These are phyloP conservation scores for Physaria fendleri DNA, from an alignment of 345 rosid species.

Conservation along the genomic window DNA sequence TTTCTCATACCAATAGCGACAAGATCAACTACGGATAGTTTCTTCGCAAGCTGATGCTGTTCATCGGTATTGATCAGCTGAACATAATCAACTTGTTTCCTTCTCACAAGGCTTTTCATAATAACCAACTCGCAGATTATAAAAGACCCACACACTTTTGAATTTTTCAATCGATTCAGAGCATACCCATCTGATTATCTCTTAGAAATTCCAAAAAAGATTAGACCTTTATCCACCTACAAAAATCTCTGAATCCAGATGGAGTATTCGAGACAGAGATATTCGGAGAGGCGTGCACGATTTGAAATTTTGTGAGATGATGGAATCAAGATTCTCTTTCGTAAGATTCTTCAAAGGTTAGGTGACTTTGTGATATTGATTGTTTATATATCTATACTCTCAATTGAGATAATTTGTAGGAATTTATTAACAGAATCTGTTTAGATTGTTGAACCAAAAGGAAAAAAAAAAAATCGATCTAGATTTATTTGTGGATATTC, in stretches of 20 bases:
- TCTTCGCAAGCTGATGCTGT: constrained; percentile 49
- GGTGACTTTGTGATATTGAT: constrained; percentile 2
- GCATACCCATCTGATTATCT: constrained; percentile 4
- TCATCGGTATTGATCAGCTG: constrained; percentile 25
- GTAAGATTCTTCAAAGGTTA: constrained; percentile 1
- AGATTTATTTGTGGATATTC: too few relatives aligned
- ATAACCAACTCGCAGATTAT: constrained; percentile 9
- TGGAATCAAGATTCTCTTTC: constrained; percentile 9
- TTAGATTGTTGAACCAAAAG: too few relatives aligned
- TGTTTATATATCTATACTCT: not conserved
- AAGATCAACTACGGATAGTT: constrained; percentile 55
- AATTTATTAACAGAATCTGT: too few relatives aligned
- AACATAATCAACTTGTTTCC: constrained; percentile 76
- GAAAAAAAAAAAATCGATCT: too few relatives aligned
- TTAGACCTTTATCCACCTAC: not conserved
- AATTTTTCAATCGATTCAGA: constrained; percentile 15
- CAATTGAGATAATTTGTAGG: not conserved
- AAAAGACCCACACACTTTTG: constrained; percentile 16
- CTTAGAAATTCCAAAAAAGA: not conserved
- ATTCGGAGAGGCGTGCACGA: constrained; percentile 11
- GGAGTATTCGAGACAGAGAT: not conserved
- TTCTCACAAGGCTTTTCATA: constrained; percentile 50
- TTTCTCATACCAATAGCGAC: constrained; percentile 63
- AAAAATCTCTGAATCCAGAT: not conserved
- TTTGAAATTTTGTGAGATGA: constrained; percentile 13